phyloP scores from a whole-genome alignment of 108 stramenopile species.

The Thalassiosira profunda region DNA sequence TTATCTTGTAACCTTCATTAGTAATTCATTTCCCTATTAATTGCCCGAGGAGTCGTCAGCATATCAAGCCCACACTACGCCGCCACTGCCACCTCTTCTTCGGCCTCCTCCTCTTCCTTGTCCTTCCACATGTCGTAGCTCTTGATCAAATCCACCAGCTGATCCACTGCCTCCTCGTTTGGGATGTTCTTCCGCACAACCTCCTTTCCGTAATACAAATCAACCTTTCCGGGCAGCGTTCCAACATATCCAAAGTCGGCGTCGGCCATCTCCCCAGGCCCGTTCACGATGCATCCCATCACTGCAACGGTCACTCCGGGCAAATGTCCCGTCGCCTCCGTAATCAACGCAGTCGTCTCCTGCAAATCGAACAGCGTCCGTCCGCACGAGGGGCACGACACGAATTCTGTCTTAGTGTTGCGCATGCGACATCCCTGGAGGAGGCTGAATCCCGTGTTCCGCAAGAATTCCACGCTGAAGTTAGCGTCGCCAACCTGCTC shows the following conservation, averaged over 20 bases:
- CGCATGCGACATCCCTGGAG: slow-evolving; percentile 97
- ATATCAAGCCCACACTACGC: not conserved
- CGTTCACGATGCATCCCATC: slow-evolving; percentile 99
- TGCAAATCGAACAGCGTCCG: slow-evolving; percentile 98
- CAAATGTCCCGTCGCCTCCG: slow-evolving; percentile 94
- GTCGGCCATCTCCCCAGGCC: slow-evolving; percentile 98
- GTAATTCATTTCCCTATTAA: too few species aligned
- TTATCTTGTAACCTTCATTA: too few species aligned
- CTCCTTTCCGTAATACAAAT: slow-evolving; percentile 97
- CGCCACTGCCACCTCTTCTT: slow-evolving; percentile 39
- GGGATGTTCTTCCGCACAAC: slow-evolving; percentile 92
- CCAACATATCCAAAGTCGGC: slow-evolving; percentile 99
- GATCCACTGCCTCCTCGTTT: slow-evolving; percentile 95
- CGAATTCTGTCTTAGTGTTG: slow-evolving; percentile 98
- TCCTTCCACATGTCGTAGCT: slow-evolving; percentile 97
- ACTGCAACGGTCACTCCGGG: slow-evolving; percentile 98
- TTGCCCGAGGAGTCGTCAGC: too few species aligned
- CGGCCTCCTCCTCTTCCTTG: slow-evolving; percentile 78
- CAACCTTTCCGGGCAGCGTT: slow-evolving; percentile 95
- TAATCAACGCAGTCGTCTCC: slow-evolving; percentile 94
- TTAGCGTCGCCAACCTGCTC: slow-evolving; percentile 79
- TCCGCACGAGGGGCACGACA: slow-evolving; percentile 97
- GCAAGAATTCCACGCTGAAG: slow-evolving; percentile 83
- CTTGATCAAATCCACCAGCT: slow-evolving; percentile 94
- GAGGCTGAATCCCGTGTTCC: slow-evolving; percentile 88